Percentiles rank a stretch among this genome's conserved stretches.
Conservation (phyloP, 129 eudicot species). For the Ambrosia artemisiifolia region DNA sequence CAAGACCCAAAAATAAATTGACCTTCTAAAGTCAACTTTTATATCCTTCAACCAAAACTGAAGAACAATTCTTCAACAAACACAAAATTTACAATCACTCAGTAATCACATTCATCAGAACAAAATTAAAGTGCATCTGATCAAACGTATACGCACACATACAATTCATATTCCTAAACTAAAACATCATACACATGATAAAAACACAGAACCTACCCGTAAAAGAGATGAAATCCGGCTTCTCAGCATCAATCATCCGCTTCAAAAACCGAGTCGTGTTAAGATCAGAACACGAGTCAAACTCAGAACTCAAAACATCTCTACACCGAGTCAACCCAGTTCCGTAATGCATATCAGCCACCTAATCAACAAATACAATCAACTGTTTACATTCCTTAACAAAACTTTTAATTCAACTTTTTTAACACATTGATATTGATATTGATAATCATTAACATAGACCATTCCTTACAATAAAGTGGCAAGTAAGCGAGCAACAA, state of each 20-base stretch:
- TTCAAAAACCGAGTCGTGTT: constrained; percentile 70
- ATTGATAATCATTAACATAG: too few relatives aligned
- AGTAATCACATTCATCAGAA: too few relatives aligned
- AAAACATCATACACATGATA: neutral
- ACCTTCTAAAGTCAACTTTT: neutral
- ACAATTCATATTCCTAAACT: neutral
- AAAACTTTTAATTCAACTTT: neutral
- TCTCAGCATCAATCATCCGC: constrained; percentile 71
- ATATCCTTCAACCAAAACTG: too few relatives aligned
- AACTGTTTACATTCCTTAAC: constrained; percentile 1
- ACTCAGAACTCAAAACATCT: constrained; percentile 67
- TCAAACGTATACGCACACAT: neutral
- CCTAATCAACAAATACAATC: constrained; percentile 38
- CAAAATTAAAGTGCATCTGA: too few relatives aligned
- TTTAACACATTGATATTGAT: too few relatives aligned
- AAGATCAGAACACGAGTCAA: constrained; percentile 66
- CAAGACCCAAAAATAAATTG: neutral
- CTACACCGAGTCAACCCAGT: constrained; percentile 83
- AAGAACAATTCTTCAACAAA: too few relatives aligned
- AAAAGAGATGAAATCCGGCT: constrained; percentile 87
- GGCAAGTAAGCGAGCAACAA: too few relatives aligned
- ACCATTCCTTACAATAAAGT: too few relatives aligned
- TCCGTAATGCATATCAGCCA: constrained; percentile 98
- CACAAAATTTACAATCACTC: too few relatives aligned
- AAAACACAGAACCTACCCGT: constrained; percentile 49